These are phyloP conservation scores for Chondrus crispus DNA, from an alignment of 23 red algal genomes.

Conservation along the genomic window DNA sequence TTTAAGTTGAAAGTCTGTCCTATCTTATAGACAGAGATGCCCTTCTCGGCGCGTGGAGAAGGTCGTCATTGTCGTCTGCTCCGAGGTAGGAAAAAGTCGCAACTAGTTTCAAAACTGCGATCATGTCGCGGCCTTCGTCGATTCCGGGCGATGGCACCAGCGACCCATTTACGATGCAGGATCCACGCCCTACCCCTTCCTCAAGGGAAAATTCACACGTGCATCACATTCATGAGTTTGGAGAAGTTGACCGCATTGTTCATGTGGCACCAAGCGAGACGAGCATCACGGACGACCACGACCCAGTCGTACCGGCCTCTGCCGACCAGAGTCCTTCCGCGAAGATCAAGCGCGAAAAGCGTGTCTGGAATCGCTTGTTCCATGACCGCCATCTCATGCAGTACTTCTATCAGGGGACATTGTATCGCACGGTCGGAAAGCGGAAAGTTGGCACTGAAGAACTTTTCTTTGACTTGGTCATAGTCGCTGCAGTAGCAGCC, in stretches of 20 bases:
- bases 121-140: too few species aligned
- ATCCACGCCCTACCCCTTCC: too few species aligned
- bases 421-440: conserved; percentile 9
- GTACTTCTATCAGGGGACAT: conserved; percentile 35
- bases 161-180: too few species aligned
- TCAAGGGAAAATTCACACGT: too few species aligned
- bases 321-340: neutral
- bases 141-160: too few species aligned
- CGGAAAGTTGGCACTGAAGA: conserved; percentile 43
- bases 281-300: neutral
- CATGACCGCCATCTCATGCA: conserved; percentile 38
- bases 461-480: conserved; percentile 58
- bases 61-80: too few species aligned
- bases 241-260: conserved; percentile 25
- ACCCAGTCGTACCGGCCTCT: neutral
- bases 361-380: conserved; percentile 1
- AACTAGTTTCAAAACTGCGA: too few species aligned
- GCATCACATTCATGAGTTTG: conserved; percentile 46
- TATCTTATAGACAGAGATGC: too few species aligned
- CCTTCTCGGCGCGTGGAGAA: too few species aligned
- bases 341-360: neutral
- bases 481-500: conserved; percentile 55
- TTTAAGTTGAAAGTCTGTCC: too few species aligned
- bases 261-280: conserved; percentile 16
- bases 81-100: too few species aligned